phyloP scores from a whole-genome alignment of 1,284 basidiomycete genomes.

The Phellinidium pouzarii region DNA sequence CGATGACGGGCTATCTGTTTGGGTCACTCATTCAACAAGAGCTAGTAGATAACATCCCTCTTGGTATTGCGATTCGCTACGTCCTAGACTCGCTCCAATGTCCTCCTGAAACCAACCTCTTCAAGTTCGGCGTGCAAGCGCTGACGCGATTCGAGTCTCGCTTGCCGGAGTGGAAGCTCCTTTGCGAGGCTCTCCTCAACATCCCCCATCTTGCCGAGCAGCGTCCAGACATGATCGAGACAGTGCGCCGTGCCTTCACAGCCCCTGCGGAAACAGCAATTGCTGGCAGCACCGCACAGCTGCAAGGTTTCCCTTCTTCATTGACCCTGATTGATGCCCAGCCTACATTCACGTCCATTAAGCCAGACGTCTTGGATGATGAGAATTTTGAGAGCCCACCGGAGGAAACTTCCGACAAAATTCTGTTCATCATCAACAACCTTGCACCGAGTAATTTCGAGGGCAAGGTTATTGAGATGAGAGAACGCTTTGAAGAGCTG shows the following conservation, averaged over 20 bases:
- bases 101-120: slow-evolving; percentile 86
- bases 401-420: slow-evolving; percentile 87
- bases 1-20: slow-evolving; percentile 95
- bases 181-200: slow-evolving; percentile 85
- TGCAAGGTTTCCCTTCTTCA: slow-evolving; percentile 31
- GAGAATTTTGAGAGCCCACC: slow-evolving; percentile 63
- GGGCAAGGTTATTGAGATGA: slow-evolving; percentile 79
- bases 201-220: slow-evolving; percentile 86
- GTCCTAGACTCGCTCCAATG: slow-evolving; percentile 91
- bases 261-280: slow-evolving; percentile 37
- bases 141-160: slow-evolving; percentile 84
- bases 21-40: slow-evolving; percentile 94
- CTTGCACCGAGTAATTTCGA: slow-evolving; percentile 93
- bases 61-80: slow-evolving; percentile 96
- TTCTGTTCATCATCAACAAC: slow-evolving; percentile 98
- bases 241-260: slow-evolving; percentile 67
- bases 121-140: slow-evolving; percentile 94
- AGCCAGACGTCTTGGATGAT: slow-evolving; percentile 55
- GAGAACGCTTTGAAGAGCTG: slow-evolving; percentile 70
- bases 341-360: slow-evolving; percentile 68
- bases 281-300: slow-evolving; percentile 32
- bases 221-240: slow-evolving; percentile 78
- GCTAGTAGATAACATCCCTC: slow-evolving; percentile 91
- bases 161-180: slow-evolving; percentile 88
- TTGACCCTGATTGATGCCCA: slow-evolving; percentile 35